Evolutionary conservation across 768 basidiomycete genomes (phyloP), one percentile per base, ranked within the genome.

Genomic region (Suillus spraguei): DNA sequence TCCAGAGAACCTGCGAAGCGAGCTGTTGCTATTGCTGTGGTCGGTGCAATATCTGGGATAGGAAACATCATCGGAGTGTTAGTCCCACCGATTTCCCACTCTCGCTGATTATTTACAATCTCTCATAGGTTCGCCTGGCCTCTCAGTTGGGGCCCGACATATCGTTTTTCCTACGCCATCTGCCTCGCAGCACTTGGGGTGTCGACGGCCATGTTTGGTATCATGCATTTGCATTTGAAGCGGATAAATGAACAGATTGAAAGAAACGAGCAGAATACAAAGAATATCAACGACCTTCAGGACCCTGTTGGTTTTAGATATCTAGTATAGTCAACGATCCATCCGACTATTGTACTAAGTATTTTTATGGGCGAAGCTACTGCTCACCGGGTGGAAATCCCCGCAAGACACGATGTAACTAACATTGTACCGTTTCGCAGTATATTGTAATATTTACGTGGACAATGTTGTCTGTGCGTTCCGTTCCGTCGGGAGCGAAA

Each of bases 1-100:
- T 85, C 91, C 36, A 85, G 88, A n/a, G 87, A 92, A n/a, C 85
- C 92, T 2, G 85, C 88, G 24, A 94, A 94, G 74, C 87, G 94
- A 11, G 90, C 92, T 5, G 88, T 93, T n/a, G 88, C 88, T 16
- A 78, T 95, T 42, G 93, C 91, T 0, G 73, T 90, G 60, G 85
- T 93, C 69, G 92, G 94, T 72, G 85, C 87, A 49, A 85, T 92
- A 69, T 88, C 88, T 14, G 89, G 91, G 70, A 80, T 90, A 4
- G 94, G 93, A 0, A 95, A 94, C 77, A 80, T 95, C 55, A 77
- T 85, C 50, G 93, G 93, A 63, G 87, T 91, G 79, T 94, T 78
- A 77, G 85, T 84, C 32, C 9, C 50, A 69, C 60, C 36, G 14
- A 38, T 41, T 61, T 63, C 16, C 52, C 22, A 32, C n/a, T 64